Percentiles rank a stretch among this genome's conserved stretches.
Conservation (phyloP, 2,329 filamentous ascomycete species). For the Graphilbum sp. region DNA sequence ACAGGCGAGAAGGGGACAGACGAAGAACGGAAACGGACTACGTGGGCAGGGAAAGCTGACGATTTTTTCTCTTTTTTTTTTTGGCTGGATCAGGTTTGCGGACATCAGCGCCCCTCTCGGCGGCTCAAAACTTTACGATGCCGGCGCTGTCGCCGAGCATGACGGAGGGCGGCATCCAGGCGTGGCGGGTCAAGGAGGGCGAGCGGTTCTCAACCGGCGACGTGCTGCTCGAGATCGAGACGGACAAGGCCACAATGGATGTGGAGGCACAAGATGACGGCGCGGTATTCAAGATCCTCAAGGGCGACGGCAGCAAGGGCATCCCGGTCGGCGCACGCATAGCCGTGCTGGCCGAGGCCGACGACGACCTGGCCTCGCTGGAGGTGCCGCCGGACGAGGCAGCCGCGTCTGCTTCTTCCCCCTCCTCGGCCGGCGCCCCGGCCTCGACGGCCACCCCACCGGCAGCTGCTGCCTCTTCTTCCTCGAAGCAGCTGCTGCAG, state of each 20-base stretch:
- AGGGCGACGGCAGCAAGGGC: conserved; percentile 55
- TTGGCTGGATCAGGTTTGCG: conserved; percentile 42
- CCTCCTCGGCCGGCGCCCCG: conserved; percentile 2
- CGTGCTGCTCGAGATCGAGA: conserved; percentile 82
- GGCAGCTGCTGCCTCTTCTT: background rate
- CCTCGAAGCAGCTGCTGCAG: conserved; percentile 32
- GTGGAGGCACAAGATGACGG: conserved; percentile 87
- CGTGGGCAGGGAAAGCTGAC: too few species aligned
- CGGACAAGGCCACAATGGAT: conserved; percentile 89
- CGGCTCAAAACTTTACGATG: conserved; percentile 81
- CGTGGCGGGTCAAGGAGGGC: conserved; percentile 77
- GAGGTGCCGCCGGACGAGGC: conserved; percentile 57
- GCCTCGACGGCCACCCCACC: conserved; percentile 11
- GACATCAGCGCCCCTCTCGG: conserved; percentile 44
- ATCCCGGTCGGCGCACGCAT: conserved; percentile 69
- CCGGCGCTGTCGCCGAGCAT: conserved; percentile 82
- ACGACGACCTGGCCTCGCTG: conserved; percentile 59
- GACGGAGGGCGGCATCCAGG: conserved; percentile 81
- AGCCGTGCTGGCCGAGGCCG: conserved; percentile 65
- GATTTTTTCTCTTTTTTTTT: too few species aligned
- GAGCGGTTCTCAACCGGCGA: conserved; percentile 70
- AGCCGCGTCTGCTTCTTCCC: background rate
- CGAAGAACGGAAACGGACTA: background rate
- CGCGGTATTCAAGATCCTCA: conserved; percentile 66
- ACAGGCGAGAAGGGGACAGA: background rate